A percentile compares a stretch with the other conserved stretches of the same genome.
Conservation (phyloP, 495 filamentous ascomycete genomes). For the Penicillium diatomitis region DNA sequence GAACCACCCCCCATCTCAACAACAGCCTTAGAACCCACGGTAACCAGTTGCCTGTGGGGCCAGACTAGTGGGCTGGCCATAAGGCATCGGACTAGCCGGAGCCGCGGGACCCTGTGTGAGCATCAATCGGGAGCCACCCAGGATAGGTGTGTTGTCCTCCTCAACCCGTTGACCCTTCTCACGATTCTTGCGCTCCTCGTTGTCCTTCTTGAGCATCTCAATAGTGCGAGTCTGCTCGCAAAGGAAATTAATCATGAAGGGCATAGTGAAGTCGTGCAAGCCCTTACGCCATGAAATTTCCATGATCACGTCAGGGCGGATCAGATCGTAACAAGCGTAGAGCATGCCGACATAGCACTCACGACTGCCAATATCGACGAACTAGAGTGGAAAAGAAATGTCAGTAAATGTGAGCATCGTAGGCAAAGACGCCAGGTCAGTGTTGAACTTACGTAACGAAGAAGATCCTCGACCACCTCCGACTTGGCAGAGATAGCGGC, state of each 20-base stretch:
- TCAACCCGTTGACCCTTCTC: conserved; percentile 81
- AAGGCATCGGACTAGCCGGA: conserved; percentile 52
- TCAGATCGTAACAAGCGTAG: conserved; percentile 96
- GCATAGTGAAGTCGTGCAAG: conserved; percentile 96
- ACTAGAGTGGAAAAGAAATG: conserved; percentile 52
- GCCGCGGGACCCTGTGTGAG: conserved; percentile 81
- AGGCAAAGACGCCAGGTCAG: not conserved
- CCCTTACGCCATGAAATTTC: conserved; percentile 97
- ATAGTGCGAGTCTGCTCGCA: conserved; percentile 83
- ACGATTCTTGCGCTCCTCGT: conserved; percentile 88
- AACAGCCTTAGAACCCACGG: conserved; percentile 41
- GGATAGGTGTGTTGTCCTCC: conserved; percentile 88
- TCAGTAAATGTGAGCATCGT: not conserved
- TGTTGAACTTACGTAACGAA: conserved; percentile 75
- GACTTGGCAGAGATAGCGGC: conserved; percentile 86
- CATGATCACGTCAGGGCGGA: conserved; percentile 82
- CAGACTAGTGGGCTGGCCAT: conserved; percentile 63
- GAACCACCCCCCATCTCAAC: not conserved
- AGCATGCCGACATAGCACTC: conserved; percentile 99
- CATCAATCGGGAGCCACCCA: conserved; percentile 88
- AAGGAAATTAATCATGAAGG: conserved; percentile 98
- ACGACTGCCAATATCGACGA: conserved; percentile 96
- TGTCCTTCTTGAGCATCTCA: conserved; percentile 81
- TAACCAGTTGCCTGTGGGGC: conserved; percentile 74
- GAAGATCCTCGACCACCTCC: conserved; percentile 89